Percentiles rank a stretch among this genome's conserved stretches.
Evolutionary conservation across 2,329 filamentous ascomycete species (phyloP).

Genomic region (Fusarium sp.): DNA sequence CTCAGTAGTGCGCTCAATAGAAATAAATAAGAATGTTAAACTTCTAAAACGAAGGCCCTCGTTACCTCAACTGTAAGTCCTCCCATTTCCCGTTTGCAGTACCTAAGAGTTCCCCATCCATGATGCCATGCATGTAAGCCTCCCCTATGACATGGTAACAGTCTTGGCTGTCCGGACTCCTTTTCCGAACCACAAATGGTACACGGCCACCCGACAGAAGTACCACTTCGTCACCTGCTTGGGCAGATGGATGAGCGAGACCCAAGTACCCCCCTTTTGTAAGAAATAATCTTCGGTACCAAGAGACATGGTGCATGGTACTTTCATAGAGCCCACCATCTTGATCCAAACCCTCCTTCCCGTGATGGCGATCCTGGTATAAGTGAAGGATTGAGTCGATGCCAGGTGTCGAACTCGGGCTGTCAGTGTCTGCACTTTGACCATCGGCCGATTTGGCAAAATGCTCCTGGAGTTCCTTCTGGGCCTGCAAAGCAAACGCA

Average conservation of each 20-base stretch:
- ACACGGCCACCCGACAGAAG: neutral
- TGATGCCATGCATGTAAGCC: neutral
- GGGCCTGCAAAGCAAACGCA: neutral
- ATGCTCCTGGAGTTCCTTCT: accelerated
- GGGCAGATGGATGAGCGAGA: accelerated
- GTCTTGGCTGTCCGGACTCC: accelerated
- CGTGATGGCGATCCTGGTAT: accelerated
- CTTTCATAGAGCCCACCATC: accelerated
- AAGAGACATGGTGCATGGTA: neutral
- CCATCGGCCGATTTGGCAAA: accelerated
- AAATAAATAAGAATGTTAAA: too few species aligned
- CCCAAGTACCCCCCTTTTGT: accelerated
- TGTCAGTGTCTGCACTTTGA: accelerated
- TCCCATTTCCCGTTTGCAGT: too few species aligned
- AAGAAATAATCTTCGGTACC: neutral
- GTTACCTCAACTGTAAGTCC: too few species aligned
- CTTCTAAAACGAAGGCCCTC: too few species aligned
- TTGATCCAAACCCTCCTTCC: accelerated
- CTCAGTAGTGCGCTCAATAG: too few species aligned
- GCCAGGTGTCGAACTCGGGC: neutral
- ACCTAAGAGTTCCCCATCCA: neutral
- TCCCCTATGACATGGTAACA: neutral
- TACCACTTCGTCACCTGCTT: accelerated
- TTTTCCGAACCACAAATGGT: accelerated
- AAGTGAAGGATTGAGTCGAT: neutral